phyloP scores from a whole-genome alignment of 192 early-diverging fungal genomes.

The Coemansia sp. region DNA sequence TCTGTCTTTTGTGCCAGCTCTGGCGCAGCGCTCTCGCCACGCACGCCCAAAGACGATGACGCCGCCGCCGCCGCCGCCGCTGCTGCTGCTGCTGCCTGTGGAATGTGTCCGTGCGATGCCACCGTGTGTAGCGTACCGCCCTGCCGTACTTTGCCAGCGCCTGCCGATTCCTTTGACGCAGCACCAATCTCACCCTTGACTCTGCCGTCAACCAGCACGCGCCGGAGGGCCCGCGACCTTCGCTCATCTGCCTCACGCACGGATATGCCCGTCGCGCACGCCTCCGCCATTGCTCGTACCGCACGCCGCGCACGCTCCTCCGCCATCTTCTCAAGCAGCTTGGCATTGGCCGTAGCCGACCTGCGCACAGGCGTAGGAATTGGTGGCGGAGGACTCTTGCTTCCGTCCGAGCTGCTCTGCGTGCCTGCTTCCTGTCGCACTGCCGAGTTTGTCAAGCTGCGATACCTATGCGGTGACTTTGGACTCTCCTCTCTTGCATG shows the following conservation, averaged over 20 bases:
- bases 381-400: background rate
- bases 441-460: conserved; percentile 27
- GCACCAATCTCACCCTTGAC: background rate
- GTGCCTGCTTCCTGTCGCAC: too few relatives aligned
- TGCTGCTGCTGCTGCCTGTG: background rate
- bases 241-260: conserved; percentile 34
- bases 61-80: background rate
- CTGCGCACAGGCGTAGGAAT: conserved; percentile 20
- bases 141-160: conserved; percentile 2
- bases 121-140: conserved; percentile 14
- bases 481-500: background rate
- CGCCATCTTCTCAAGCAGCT: conserved; percentile 5
- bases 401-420: background rate
- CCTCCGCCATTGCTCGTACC: conserved; percentile 43
- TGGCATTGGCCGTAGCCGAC: conserved; percentile 25
- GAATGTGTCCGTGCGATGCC: conserved; percentile 15
- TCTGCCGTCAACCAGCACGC: conserved; percentile 20
- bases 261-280: conserved; percentile 38
- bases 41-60: background rate
- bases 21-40: background rate
- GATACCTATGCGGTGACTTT: conserved; percentile 3
- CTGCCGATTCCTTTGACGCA: background rate
- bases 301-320: conserved; percentile 47
- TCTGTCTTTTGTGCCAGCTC: background rate
- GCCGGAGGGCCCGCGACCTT: conserved; percentile 19